Conservation (phyloP, 306 rosid genomes). For the Medicago ruthenica region DNA sequence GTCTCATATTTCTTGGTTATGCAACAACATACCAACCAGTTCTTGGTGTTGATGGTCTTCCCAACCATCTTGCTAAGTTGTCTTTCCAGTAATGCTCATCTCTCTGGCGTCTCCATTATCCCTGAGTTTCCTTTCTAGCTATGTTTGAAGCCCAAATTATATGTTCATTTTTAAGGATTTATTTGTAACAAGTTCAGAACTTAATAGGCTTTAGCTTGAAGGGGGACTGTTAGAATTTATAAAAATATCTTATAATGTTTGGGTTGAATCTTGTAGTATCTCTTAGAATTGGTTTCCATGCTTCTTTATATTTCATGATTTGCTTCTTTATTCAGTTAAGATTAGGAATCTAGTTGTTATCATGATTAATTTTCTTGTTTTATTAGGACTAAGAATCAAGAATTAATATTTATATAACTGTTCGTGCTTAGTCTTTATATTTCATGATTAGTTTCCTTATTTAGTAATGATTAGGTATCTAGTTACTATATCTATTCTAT, state of each 20-base stretch:
- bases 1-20: too few relatives aligned
- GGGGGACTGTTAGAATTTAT: neutral
- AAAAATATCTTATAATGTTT: neutral
- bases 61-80: neutral
- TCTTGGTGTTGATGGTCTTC: neutral
- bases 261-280: neutral
- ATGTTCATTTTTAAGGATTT: neutral
- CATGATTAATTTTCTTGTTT: too few relatives aligned
- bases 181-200: neutral
- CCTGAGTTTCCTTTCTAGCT: neutral
- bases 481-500: neutral
- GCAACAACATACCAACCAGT: neutral
- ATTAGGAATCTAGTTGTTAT: neutral
- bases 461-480: too few relatives aligned
- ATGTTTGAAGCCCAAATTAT: neutral
- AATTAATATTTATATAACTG: too few relatives aligned
- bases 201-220: slow-evolving; percentile 1
- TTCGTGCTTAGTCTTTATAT: too few relatives aligned
- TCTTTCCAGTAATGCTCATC: neutral
- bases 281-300: neutral
- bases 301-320: neutral
- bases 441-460: neutral
- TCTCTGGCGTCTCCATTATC: neutral
- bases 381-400: too few relatives aligned
- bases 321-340: neutral